phyloP scores from a whole-genome alignment of 179 eudicot genomes.

The Camellia oleifera region DNA sequence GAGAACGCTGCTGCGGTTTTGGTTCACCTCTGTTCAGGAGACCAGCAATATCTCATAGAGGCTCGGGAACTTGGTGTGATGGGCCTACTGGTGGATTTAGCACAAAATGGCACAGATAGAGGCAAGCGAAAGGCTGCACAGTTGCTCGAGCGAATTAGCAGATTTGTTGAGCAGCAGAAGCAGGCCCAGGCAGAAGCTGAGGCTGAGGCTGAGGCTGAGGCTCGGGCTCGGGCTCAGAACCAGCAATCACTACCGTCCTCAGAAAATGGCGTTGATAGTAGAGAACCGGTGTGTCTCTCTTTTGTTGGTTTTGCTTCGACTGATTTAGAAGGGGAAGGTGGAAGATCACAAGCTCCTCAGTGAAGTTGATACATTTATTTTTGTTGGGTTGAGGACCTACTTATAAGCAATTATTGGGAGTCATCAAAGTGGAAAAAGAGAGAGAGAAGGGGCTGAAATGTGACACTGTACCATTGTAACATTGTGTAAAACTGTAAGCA shows the following conservation, averaged over 20 bases:
- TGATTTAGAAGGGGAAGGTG: slow-evolving; percentile 44
- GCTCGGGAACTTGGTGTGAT: slow-evolving; percentile 72
- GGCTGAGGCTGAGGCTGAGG: slow-evolving; percentile 33
- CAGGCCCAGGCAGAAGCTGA: slow-evolving; percentile 46
- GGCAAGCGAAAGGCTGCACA: slow-evolving; percentile 86
- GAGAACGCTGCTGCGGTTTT: slow-evolving; percentile 93
- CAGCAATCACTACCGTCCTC: slow-evolving; percentile 17
- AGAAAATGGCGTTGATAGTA: slow-evolving; percentile 35
- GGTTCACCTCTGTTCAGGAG: slow-evolving; percentile 81
- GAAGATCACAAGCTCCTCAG: slow-evolving; percentile 55
- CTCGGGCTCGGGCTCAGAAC: slow-evolving; percentile 18
- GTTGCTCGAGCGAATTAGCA: slow-evolving; percentile 69
- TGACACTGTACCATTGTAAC: slow-evolving; percentile 31
- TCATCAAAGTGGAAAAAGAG: slow-evolving; percentile 12
- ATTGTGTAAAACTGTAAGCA: slow-evolving; percentile 32
- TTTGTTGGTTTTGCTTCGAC: slow-evolving; percentile 21
- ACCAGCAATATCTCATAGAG: slow-evolving; percentile 48
- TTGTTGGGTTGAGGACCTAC: slow-evolving; percentile 19
- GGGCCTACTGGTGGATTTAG: slow-evolving; percentile 54
- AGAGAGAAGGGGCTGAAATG: slow-evolving; percentile 14
- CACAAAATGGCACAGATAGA: slow-evolving; percentile 80
- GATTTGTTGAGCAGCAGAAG: slow-evolving; percentile 70
- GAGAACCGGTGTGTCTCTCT: slow-evolving; percentile 16
- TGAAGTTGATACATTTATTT: slow-evolving; percentile 23
- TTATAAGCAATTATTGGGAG: slow-evolving; percentile 7